Base-by-base conservation (phyloP, 208 protist species). In the Polymyxa betae region DNA sequence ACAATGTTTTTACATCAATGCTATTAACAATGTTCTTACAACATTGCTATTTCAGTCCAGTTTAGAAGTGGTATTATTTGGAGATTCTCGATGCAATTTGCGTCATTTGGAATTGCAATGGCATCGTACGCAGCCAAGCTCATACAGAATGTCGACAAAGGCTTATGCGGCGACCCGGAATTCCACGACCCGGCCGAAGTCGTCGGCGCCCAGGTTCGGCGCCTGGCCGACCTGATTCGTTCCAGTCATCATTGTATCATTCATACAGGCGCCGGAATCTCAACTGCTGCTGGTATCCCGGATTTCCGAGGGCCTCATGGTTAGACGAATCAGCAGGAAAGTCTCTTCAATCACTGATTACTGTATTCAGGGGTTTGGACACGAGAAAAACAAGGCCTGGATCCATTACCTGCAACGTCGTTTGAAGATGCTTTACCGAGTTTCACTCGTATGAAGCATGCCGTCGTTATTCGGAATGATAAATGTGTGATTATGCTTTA, bases 231-330 rank as follows among this genome's bases (percentile, higher is more conserved):
- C 29, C 87, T 89, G 32, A 29, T 89, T 12, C 87, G 43, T 29
- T 45, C 87, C 20, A 32, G 10, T 45, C 87, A 49, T 5, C 32
- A 90, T 64, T 82, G 54, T 38, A 94, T 95, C 0, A 60, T 96
- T 32, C 95, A 94, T 91, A 95, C 94, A 29, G 94, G 94, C 0
- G 94, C 94, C 5, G 94, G 94, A 0, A 94, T 95, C 44, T 94
- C 91, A 0, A 95, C 94, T 20, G 72, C 88, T 0, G 77, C 93
- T 45, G 92, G 93, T 5, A 92, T 95, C 29, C 93, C 93, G 20
- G 94, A 95, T 88, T 95, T 93, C 91, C 29, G 94, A n/a, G 94
- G 94, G 1, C 93, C 94, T 29, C 49, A 92, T 0, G 92, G 90
- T 60, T 24, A 29, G 24, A 29, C 49, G 49, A n/a, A n/a, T n/a